Base-by-base conservation (phyloP, 2,329 filamentous ascomycete species). In the Trichoderma simmonsii region DNA sequence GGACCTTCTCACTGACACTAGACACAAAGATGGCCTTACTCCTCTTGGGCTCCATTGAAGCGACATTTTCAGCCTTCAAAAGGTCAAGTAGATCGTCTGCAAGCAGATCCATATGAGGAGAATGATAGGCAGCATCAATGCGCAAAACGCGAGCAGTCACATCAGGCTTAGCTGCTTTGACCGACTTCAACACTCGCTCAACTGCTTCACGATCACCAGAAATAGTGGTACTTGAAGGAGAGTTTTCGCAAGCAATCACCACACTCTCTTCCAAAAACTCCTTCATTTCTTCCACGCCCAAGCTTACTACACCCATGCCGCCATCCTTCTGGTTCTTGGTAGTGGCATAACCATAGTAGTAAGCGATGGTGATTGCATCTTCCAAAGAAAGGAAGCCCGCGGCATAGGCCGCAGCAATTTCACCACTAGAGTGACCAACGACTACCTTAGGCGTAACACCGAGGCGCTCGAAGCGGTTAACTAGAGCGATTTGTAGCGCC, bases 401-500 rank as follows among this genome's bases (percentile, higher is more conserved):
- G 2, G 75, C 73, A 70, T 77, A 77, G 0, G 76, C 76, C 0
- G 77, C 77, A 7, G 74, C 77, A 5, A 78, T 78, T 62, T 78
- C 77, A 18, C 77, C 77, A 18, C 75, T 70, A 62, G 75, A 73
- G 70, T 80, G 74, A 43, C 78, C 62, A 34, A 74, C 28, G 32
- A 78, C 76, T 1, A 73, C 71, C 3, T 51, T 54, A 3, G 75
- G 76, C 4, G 11, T 30, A 56, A 78, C 73, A 39, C 75, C 75
- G 73, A 77, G 80, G 1, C 73, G 78, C 1, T 77, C 72, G 4
- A 84, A 76, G 0, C 83, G 74, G 7, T 84, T 76, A 3, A 81
- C 81, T 3, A 86, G 74, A 0, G 79, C 86, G 2, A 89, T 80
- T 74, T 89, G 88, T 1, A 90, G 56, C 0, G 87, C 86, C 0